Evolutionary conservation across 116 monocot species (phyloP).

Genomic region (Trichopus zeylanicus): DNA sequence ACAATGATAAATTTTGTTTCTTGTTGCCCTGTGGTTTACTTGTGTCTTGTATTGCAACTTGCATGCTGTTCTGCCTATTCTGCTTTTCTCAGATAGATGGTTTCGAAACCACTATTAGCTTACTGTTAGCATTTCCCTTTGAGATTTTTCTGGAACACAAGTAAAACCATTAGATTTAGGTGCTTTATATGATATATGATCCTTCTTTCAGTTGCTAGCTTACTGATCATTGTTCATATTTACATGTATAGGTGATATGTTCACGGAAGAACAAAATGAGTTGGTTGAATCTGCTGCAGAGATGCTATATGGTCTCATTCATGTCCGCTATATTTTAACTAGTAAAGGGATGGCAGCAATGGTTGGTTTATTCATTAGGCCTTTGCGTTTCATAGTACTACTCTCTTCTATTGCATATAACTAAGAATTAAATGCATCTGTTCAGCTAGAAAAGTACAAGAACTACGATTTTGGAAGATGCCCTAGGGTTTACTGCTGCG

Average conservation of each 20-base stretch:
- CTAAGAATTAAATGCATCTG: neutral
- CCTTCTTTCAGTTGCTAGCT: neutral
- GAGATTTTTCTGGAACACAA: no score
- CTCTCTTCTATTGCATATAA: neutral
- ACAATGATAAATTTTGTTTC: no score
- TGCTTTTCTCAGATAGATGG: no score
- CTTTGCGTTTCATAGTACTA: neutral
- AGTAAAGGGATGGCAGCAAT: slow-evolving; percentile 80
- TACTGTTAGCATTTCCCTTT: no score
- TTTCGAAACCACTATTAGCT: no score
- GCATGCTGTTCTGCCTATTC: no score
- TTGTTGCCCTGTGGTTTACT: no score
- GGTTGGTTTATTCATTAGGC: slow-evolving; percentile 29
- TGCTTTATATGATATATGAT: no score
- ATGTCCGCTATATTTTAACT: slow-evolving; percentile 67
- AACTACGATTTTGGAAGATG: slow-evolving; percentile 80
- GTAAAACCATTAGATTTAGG: no score
- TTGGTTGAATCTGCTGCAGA: slow-evolving; percentile 79
- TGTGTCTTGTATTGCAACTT: no score
- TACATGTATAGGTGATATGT: slow-evolving; percentile 51
- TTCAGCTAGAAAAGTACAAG: slow-evolving; percentile 70
- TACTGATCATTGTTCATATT: neutral
- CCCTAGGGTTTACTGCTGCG: slow-evolving; percentile 71
- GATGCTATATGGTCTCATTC: slow-evolving; percentile 78
- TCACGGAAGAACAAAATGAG: slow-evolving; percentile 77